A percentile compares a stretch with the other conserved stretches of the same genome.
Conservation (phyloP, 768 basidiomycete genomes). For the Russula sp. region DNA sequence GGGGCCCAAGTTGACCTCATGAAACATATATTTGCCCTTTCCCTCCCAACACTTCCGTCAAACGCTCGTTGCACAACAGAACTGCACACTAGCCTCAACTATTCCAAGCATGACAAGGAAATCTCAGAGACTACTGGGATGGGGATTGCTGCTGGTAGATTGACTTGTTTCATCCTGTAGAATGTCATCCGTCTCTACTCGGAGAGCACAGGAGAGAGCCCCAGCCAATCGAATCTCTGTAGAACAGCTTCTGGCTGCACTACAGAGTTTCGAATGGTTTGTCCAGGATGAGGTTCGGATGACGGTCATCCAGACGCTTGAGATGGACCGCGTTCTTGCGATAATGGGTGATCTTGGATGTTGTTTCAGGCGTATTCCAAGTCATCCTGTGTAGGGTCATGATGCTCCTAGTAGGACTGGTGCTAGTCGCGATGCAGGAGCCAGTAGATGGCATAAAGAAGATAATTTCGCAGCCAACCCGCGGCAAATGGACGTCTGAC, state of each 20-base stretch:
- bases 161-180: not conserved
- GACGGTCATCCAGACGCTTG: not conserved
- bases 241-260: not conserved
- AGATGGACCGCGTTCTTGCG: not conserved
- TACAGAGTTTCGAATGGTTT: slow-evolving; percentile 1
- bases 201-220: not conserved
- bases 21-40: no score
- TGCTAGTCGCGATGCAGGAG: not conserved
- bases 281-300: slow-evolving; percentile 1
- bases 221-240: not conserved
- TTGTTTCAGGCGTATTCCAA: not conserved
- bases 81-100: no score
- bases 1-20: no score
- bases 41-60: no score
- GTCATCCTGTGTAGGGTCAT: not conserved
- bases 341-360: not conserved
- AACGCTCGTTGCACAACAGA: no score
- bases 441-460: not conserved
- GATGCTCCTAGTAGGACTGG: not conserved
- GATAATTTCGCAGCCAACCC: not conserved
- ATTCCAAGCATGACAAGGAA: not conserved
- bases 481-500: not conserved
- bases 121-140: not conserved
- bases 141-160: not conserved
- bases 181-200: not conserved